Evolutionary conservation across 345 rosid genomes (phyloP).

Genomic region (rapeseed (Brassica napus)): Da-Ae NC_063435.1:4328501-4329000

Average conservation of each 20-base stretch:
- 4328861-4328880: slow-evolving; percentile 99
- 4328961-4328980: no score
- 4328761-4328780: no score
- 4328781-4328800: no score
- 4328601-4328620: not conserved
- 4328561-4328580: not conserved
- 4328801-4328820: not conserved
- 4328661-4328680: not conserved
- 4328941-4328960: no score
- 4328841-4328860: slow-evolving; percentile 72
- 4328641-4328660: not conserved
- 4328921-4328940: no score
- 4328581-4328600: not conserved
- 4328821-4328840: not conserved
- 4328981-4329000: not conserved
- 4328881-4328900: slow-evolving; percentile 95
- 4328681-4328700: not conserved
- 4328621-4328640: not conserved
- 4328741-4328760: no score
- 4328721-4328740: no score
- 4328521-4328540: not conserved
- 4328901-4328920: slow-evolving; percentile 31
- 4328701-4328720: not conserved
- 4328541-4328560: not conserved
- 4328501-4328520: not conserved